Evolutionary conservation across 148 eudicot species (phyloP), one percentile per base, ranked within the genome.

Genomic region (Nepenthes gracilis): DNA sequence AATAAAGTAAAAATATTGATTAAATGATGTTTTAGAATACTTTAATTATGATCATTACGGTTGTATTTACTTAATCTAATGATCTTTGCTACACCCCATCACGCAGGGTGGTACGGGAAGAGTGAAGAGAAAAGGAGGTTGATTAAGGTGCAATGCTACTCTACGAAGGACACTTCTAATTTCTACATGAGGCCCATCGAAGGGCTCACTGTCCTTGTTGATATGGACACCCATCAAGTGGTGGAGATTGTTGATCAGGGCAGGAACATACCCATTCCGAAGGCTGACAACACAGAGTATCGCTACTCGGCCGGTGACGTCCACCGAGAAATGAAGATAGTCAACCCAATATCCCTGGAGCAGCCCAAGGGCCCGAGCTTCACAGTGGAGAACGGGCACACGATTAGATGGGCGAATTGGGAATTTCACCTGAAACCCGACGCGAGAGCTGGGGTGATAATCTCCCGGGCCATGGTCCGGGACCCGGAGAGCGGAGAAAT

Each of bases 131-230:
- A 81, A 23, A 77, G 77, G 68, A 84, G 97, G 59, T 38, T 94
- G 34, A 77, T 94, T 40, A 94, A 89, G 65, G 78, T 89, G 43
- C 95, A 89, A 60, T 89, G 99, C 80, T 94, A 72, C 75, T 66
- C 92, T 11, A 70, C 53, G 62, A 60, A 84, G 58, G 95, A 72
- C 72, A 94, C 99, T 0, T 83, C 78, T 2, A 94, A 94, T 64
- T 94, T 94, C 75, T 94, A 94, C 75, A 94, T 94, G 99, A 80
- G 97, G 52, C 97, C 99, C 13, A 79, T 94, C 47, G 97, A 94
- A 75, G 99, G 97, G 49, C 78, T 94, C 12, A 89, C 95, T 4
- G 87, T 83, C 8, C 68, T 89, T 2, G 78, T 94, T 5, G 99
- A 94, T 48, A 11, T 94, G 65, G 99, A 94, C 67, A 70, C 92